Percentiles rank a stretch among this genome's conserved stretches.
Evolutionary conservation across 306 rosid species (phyloP).

Genomic region (Mimosa pudica): DNA sequence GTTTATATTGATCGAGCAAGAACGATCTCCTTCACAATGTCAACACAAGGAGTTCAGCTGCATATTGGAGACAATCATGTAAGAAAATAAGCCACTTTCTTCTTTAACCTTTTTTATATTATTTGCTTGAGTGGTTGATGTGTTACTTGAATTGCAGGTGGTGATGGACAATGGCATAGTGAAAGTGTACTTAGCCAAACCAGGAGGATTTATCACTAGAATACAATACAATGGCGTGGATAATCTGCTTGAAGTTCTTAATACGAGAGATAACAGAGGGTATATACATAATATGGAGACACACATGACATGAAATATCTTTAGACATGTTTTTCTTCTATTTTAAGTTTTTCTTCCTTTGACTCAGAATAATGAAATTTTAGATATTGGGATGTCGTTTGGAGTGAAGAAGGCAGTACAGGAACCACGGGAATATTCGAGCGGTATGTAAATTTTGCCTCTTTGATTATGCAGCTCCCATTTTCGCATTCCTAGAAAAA

Average conservation of each 20-base stretch:
- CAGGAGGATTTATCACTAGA: conserved; percentile 71
- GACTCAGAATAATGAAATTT: conserved; percentile 19
- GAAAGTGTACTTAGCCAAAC: conserved; percentile 72
- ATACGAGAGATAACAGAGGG: conserved; percentile 59
- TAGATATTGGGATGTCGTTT: conserved; percentile 95
- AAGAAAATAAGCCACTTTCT: conserved; percentile 17
- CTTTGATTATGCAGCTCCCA: background rate
- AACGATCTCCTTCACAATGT: conserved; percentile 40
- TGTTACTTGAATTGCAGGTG: conserved; percentile 46
- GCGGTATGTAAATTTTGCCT: conserved; percentile 46
- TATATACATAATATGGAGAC: conserved; percentile 5
- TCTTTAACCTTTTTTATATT: background rate
- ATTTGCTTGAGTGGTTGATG: conserved; percentile 3
- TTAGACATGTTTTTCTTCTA: conserved; percentile 1
- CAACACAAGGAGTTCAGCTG: conserved; percentile 53
- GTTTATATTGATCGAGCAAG: background rate
- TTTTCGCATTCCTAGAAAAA: background rate
- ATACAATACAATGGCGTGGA: conserved; percentile 66
- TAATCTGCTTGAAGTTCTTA: conserved; percentile 67
- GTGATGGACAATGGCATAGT: conserved; percentile 76
- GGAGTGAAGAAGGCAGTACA: conserved; percentile 80
- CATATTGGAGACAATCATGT: conserved; percentile 49
- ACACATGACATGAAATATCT: background rate
- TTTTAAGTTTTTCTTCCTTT: background rate
- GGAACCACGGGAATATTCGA: conserved; percentile 68